These are phyloP conservation scores for Ustilago vetiveriae DNA, from an alignment of 1,284 basidiomycete genomes.

Conservation along the genomic window DNA sequence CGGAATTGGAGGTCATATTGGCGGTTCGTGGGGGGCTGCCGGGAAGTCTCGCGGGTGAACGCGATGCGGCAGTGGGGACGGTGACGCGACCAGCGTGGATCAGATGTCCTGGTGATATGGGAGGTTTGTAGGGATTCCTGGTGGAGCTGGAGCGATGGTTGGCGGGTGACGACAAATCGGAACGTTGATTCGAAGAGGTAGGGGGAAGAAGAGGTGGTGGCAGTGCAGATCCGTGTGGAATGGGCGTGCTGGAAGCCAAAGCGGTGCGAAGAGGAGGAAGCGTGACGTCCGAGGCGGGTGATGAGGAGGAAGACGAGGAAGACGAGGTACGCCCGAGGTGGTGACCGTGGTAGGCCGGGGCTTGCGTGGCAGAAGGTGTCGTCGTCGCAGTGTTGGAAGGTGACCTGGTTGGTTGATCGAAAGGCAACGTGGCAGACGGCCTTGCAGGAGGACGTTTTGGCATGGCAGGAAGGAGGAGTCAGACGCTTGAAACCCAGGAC, in stretches of 20 bases:
- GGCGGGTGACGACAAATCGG: constrained; percentile 3
- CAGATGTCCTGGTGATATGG: background rate
- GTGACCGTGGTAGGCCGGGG: constrained; percentile 3
- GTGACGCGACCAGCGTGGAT: constrained; percentile 18
- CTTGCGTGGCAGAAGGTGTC: background rate
- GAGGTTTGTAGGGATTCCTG: background rate
- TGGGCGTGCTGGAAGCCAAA: constrained; percentile 4
- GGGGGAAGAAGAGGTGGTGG: constrained; percentile 29
- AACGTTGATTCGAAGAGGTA: constrained; percentile 2
- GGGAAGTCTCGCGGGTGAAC: background rate
- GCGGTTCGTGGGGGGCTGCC: background rate
- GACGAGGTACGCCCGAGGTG: background rate
- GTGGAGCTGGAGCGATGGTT: constrained; percentile 2
- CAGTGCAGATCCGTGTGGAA: constrained; percentile 19
- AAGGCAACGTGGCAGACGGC: constrained; percentile 10
- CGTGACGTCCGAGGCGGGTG: constrained; percentile 15
- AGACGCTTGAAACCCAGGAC: background rate
- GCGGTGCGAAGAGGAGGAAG: constrained; percentile 35
- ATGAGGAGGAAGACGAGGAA: constrained; percentile 13
- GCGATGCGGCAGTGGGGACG: constrained; percentile 2
- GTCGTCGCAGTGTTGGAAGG: constrained; percentile 4
- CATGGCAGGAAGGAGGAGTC: constrained; percentile 13
- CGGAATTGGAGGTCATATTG: constrained; percentile 20
- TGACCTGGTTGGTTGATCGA: background rate
- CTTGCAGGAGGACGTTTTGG: constrained; percentile 15